Conservation (phyloP, 1,284 basidiomycete genomes). For the Pyrrhoderma lamaoense region DNA sequence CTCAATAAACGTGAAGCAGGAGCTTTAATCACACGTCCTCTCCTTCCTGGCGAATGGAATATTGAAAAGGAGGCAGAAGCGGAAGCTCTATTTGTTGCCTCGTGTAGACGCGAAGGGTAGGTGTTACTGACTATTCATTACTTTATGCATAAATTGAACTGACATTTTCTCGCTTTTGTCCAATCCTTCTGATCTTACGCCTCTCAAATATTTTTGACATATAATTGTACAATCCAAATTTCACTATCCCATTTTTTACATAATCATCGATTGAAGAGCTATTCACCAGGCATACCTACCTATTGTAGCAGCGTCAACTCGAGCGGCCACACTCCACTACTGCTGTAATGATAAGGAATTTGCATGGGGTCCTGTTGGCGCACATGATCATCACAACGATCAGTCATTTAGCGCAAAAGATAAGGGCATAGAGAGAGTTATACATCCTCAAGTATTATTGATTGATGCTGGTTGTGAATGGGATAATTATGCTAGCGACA, state of each 20-base stretch:
- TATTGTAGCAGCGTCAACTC: constrained; percentile 77
- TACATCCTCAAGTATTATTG: constrained; percentile 81
- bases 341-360: constrained; percentile 80
- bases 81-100: constrained; percentile 85
- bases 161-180: constrained; percentile 2
- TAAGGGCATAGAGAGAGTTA: constrained; percentile 39
- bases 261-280: constrained; percentile 33
- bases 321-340: constrained; percentile 86
- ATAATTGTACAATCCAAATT: no score
- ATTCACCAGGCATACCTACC: constrained; percentile 87
- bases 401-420: constrained; percentile 32
- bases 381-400: constrained; percentile 48
- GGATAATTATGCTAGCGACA: constrained; percentile 75
- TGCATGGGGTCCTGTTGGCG: constrained; percentile 64
- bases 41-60: constrained; percentile 71
- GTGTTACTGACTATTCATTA: no score
- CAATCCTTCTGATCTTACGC: no score
- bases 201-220: no score
- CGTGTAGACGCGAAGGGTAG: constrained; percentile 80
- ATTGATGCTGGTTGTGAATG: constrained; percentile 92
- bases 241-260: no score
- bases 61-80: constrained; percentile 88
- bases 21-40: constrained; percentile 44
- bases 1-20: constrained; percentile 39
- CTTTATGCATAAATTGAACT: no score